Evolutionary conservation across 257 asterid genomes (phyloP), one percentile per base, ranked within the genome.

Genomic region (Plantago major): DNA sequence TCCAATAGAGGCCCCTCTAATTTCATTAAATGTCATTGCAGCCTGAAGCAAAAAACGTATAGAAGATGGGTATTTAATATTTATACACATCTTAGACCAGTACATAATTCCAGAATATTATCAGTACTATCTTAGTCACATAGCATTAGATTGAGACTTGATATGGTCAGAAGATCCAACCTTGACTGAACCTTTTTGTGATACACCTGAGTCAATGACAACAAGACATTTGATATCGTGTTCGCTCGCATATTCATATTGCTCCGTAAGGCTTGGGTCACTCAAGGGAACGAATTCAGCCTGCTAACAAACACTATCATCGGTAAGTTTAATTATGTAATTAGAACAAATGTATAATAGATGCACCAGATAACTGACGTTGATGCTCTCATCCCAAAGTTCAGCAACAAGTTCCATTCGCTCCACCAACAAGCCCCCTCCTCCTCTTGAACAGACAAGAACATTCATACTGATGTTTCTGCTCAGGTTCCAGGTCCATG

Each of bases 361-460:
- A 64, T 40, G 28, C 56, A 22, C 43, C 38, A 50, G 52, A 62
- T 62, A 43, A 69, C 83, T 40, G 67, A 86, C 98, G 80, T 79
- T 89, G 69, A 92, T 75, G 71, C 84, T 89, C 82, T 80, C 82
- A 75, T 92, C 93, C 99, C 99, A 92, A 40, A 89, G 79, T 74
- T 92, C 94, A 33, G 94, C 95, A 66, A 81, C 92, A 47, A 92
- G 88, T 78, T 89, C 94, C 96, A 92, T 92, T 69, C 99, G 95
- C 80, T 92, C 97, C 51, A 70, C 69, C 60, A 92, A 74, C 66
- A 92, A 82, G 48, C 99, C 99, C 19, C 99, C 99, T 1, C 99
- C 99, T 66, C 97, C 99, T 85, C 97, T 80, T 66, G 96, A 92
- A 79, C 99, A 92, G 74, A 92, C 85, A 61, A 92, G 97, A 63